Evolutionary conservation across 805 yeast genomes (phyloP).

Genomic region (Candida montana): DNA sequence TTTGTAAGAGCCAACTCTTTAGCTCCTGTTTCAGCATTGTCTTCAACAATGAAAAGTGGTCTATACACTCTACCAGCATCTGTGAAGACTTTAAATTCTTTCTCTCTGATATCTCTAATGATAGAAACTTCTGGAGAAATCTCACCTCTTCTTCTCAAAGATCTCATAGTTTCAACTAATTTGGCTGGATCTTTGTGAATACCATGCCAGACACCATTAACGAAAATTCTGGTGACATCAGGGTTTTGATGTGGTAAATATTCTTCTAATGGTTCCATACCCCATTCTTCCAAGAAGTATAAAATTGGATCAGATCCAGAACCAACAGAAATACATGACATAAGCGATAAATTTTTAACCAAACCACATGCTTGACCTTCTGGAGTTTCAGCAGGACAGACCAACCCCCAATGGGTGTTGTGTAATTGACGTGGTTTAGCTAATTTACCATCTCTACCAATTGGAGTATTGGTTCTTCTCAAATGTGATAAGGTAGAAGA

Average conservation of each 20-base stretch:
- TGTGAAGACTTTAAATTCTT: conserved; percentile 91
- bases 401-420: conserved; percentile 99
- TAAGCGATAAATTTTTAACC: conserved; percentile 90
- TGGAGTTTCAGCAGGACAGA: conserved; percentile 99
- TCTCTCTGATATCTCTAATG: conserved; percentile 94
- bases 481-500: conserved; percentile 98
- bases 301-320: conserved; percentile 93
- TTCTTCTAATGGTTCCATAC: conserved; percentile 96
- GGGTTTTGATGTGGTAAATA: conserved; percentile 90
- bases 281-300: conserved; percentile 96
- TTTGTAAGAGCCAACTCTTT: conserved; percentile 76
- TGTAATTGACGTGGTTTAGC: conserved; percentile 99
- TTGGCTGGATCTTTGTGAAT: conserved; percentile 95
- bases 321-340: conserved; percentile 98
- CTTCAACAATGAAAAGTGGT: conserved; percentile 91
- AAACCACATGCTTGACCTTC: conserved; percentile 99
- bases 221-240: conserved; percentile 89
- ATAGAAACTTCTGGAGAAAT: conserved; percentile 94
- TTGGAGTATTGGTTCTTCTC: conserved; percentile 98
- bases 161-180: conserved; percentile 84
- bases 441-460: conserved; percentile 98
- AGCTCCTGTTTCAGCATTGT: conserved; percentile 60
- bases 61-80: conserved; percentile 99
- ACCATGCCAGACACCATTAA: conserved; percentile 99
- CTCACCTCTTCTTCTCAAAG: conserved; percentile 91